Evolutionary conservation across 495 filamentous ascomycete genomes (phyloP).

Genomic region (Daldinia loculata): DNA sequence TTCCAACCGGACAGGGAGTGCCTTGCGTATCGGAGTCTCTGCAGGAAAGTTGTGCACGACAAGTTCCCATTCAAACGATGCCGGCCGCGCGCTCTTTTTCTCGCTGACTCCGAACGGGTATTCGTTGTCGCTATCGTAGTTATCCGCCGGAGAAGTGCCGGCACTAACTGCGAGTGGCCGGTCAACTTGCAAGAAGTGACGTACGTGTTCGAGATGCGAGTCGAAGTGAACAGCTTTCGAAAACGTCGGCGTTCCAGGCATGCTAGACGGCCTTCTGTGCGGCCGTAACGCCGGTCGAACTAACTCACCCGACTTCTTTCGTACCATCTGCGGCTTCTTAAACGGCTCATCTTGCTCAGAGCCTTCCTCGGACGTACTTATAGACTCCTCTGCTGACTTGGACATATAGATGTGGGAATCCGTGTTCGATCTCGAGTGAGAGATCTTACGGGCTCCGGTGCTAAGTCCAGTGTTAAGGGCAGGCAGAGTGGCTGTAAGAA

Average conservation of each 20-base stretch:
- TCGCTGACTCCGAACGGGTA: conserved; percentile 81
- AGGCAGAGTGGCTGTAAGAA: conserved; percentile 42
- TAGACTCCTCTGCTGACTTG: conserved; percentile 62
- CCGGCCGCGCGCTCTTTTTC: conserved; percentile 50
- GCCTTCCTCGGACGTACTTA: conserved; percentile 69
- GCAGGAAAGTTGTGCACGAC: conserved; percentile 81
- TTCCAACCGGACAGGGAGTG: conserved; percentile 77
- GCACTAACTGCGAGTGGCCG: conserved; percentile 93
- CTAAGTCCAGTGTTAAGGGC: conserved; percentile 39
- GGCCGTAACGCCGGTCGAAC: conserved; percentile 90
- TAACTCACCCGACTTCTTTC: conserved; percentile 98
- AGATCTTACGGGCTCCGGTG: conserved; percentile 54
- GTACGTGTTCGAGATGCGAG: conserved; percentile 89
- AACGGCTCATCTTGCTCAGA: conserved; percentile 69
- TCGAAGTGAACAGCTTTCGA: conserved; percentile 97
- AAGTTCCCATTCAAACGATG: conserved; percentile 86
- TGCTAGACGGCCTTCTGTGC: conserved; percentile 85
- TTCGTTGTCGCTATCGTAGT: conserved; percentile 80
- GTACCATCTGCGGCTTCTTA: conserved; percentile 83
- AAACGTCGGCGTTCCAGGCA: conserved; percentile 96
- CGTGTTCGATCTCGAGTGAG: conserved; percentile 85
- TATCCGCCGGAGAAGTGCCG: conserved; percentile 91
- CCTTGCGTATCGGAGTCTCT: conserved; percentile 68
- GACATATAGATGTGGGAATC: conserved; percentile 69
- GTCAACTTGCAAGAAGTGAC: conserved; percentile 94